Evolutionary conservation across 306 rosid genomes (phyloP), one percentile per base, ranked within the genome.

Genomic region (Urtica urens): DNA sequence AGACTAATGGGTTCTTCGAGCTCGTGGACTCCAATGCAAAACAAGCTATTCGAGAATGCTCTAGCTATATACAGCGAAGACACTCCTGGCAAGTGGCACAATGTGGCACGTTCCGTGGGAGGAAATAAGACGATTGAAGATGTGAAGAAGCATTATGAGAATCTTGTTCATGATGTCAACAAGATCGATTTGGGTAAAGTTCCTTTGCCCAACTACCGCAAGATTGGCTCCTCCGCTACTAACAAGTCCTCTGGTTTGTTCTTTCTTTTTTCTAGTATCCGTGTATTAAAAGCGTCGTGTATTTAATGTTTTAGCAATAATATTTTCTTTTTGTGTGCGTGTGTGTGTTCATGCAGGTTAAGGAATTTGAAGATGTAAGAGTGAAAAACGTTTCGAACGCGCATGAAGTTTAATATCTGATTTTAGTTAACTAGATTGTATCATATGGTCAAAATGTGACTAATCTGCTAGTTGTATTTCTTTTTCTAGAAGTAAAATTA

Each of bases 11-110:
- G 70, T 1, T 81, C 93, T n/a, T n/a, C n/a, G n/a, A n/a, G n/a
- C 29, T 74, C 86, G 0, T 86, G 96, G 96, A 86, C 81, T 0
- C 22, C 80, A 0, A 72, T 64, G 47, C 83, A 86, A 39, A 81
- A 86, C 83, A 86, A 86, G 40, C 46, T 58, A 48, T 85, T 85
- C 30, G 95, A 85, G 72, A 81, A 78, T 70, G 95, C 93, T 1
- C 40, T 85, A 20, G 86, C 78, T 10, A 60, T 75, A 25, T 68
- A 59, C 12, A 76, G 72, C 68, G 59, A 73, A 76, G 87, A 76
- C 59, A 49, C 75, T 0, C 82, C 93, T 0, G 84, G 78, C 11
- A 61, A 80, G 12, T 81, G 95, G 95, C 73, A 78, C 37, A 78
- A 78, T 7, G 43, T 85, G 50, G 87, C 93, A 4, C 73, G 57